These are phyloP conservation scores for Forsythia suspensa DNA, from an alignment of 257 asterid species.

Conservation along the genomic window DNA sequence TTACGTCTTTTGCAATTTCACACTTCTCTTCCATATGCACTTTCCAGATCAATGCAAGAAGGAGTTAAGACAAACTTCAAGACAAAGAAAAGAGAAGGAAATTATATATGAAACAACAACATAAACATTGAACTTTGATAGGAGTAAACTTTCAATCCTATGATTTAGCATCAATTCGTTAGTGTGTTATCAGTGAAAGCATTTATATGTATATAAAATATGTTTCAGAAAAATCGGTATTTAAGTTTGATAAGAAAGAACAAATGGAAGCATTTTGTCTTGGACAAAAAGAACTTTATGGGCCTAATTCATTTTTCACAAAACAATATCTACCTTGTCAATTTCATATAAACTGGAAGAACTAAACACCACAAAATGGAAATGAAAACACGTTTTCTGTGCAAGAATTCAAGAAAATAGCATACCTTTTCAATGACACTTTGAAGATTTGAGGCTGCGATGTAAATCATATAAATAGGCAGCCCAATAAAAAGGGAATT, in stretches of 20 bases:
- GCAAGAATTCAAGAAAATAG: neutral
- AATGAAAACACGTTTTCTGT: neutral
- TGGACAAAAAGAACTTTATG: neutral
- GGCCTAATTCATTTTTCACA: neutral
- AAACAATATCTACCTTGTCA: neutral
- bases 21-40: conserved; percentile 29
- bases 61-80: neutral
- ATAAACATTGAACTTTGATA: too few relatives aligned
- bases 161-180: too few relatives aligned
- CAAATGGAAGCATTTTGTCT: too few relatives aligned
- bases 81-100: neutral
- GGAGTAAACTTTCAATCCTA: too few relatives aligned
- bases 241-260: neutral
- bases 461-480: neutral
- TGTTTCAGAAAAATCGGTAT: neutral
- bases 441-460: neutral
- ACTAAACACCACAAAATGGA: neutral
- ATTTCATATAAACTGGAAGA: neutral
- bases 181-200: neutral
- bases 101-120: neutral
- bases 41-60: conserved; percentile 20
- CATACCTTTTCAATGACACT: neutral
- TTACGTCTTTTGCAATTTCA: conserved; percentile 37
- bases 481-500: neutral
- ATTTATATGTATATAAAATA: too few relatives aligned